Percentiles rank a stretch among this genome's conserved stretches.
phyloP scores from a whole-genome alignment of 345 rosid genomes.

The Camelina neglecta region DNA sequence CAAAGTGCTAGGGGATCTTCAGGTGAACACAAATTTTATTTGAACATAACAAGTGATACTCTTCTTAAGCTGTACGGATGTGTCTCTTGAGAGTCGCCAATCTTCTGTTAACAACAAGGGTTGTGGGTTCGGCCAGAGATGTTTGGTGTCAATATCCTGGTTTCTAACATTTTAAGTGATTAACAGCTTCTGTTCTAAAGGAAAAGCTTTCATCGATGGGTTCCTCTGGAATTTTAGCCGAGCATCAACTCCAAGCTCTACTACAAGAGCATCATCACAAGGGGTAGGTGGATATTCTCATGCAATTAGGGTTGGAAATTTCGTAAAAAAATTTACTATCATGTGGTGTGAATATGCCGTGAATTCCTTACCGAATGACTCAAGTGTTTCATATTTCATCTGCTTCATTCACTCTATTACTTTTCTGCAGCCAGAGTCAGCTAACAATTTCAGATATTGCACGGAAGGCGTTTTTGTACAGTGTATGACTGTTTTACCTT shows the following conservation, averaged over 20 bases:
- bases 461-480: conserved; percentile 96
- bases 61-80: conserved; percentile 16
- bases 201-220: conserved; percentile 93
- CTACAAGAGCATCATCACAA: conserved; percentile 85
- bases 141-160: conserved; percentile 4
- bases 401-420: conserved; percentile 31
- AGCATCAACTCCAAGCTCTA: conserved; percentile 97
- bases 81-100: conserved; percentile 14
- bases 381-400: conserved; percentile 6
- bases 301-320: conserved; percentile 28
- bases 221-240: conserved; percentile 96
- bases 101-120: conserved; percentile 16
- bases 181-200: conserved; percentile 91
- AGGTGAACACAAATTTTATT: conserved; percentile 56
- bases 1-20: conserved; percentile 99
- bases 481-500: conserved; percentile 62
- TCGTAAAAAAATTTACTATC: neutral
- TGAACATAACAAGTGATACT: conserved; percentile 15
- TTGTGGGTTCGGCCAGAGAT: conserved; percentile 13
- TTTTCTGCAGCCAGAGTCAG: conserved; percentile 72
- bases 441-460: conserved; percentile 92
- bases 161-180: conserved; percentile 47
- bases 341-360: conserved; percentile 15
- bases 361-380: conserved; percentile 5
- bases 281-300: conserved; percentile 64